A percentile compares a stretch with the other conserved stretches of the same genome.
Conservation (phyloP, 202 grass and related monocot species). For the Zizania palustris region DNA sequence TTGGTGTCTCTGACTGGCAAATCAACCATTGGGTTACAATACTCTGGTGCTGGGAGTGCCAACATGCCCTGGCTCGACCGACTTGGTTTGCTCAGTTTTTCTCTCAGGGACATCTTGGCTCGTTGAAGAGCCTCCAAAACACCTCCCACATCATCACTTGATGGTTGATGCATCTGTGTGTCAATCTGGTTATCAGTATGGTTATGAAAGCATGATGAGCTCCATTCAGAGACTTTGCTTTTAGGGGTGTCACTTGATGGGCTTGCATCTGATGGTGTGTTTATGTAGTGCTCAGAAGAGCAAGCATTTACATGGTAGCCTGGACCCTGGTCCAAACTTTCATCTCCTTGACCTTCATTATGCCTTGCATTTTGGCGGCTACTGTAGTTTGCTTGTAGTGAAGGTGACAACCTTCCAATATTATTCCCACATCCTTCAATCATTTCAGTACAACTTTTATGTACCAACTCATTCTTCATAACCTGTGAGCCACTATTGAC, state of each 20-base stretch:
- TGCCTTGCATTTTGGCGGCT: constrained; percentile 33
- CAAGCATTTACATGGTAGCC: constrained; percentile 33
- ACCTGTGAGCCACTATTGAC: constrained; percentile 16
- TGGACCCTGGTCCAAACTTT: constrained; percentile 47
- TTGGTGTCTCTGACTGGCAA: constrained; percentile 25
- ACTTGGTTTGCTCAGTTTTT: constrained; percentile 55
- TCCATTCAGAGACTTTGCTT: constrained; percentile 59
- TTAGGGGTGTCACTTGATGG: constrained; percentile 49
- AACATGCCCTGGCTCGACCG: constrained; percentile 47
- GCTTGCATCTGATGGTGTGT: constrained; percentile 48
- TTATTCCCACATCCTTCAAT: constrained; percentile 29
- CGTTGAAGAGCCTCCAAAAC: constrained; percentile 78
- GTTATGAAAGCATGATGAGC: constrained; percentile 53
- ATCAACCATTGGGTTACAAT: constrained; percentile 33
- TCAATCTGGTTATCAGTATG: constrained; percentile 36
- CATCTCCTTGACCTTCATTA: constrained; percentile 39
- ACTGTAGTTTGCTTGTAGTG: constrained; percentile 34
- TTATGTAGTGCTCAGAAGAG: constrained; percentile 34
- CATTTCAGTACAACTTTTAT: constrained; percentile 25
- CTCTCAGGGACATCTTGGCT: constrained; percentile 75
- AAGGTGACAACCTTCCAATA: constrained; percentile 27
- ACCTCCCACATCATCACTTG: constrained; percentile 56
- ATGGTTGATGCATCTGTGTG: constrained; percentile 45
- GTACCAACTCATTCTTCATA: constrained; percentile 33
- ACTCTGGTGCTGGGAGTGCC: constrained; percentile 52